Evolutionary conservation across 768 basidiomycete species (phyloP).

Genomic region (Candolleomyces aberdarensis): DNA sequence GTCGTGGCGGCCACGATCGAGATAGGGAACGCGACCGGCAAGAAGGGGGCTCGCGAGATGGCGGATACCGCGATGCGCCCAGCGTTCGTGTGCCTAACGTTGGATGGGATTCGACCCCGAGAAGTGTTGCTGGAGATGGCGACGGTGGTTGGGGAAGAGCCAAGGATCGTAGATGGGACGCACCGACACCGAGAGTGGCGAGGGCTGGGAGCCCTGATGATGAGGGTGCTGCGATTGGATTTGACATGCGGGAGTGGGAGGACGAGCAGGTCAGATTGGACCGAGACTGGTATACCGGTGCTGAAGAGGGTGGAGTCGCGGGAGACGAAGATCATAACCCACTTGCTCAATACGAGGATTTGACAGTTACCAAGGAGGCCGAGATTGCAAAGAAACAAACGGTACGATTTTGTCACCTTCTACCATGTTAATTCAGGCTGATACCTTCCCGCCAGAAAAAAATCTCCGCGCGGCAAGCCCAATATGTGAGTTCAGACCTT

Average conservation of each 20-base stretch:
- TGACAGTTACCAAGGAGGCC: conserved; percentile 62
- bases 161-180: conserved; percentile 57
- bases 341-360: conserved; percentile 89
- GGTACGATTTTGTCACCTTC: conserved; percentile 35
- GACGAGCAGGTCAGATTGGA: conserved; percentile 92
- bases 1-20: conserved; percentile 17
- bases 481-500: conserved; percentile 65
- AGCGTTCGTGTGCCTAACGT: conserved; percentile 90
- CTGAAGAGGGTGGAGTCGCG: conserved; percentile 82
- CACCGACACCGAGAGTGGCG: conserved; percentile 71
- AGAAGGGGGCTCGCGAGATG: conserved; percentile 38
- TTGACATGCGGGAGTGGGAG: conserved; percentile 92
- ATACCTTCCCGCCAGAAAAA: conserved; percentile 46
- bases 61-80: conserved; percentile 55
- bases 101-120: conserved; percentile 93
- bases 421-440: conserved; percentile 10
- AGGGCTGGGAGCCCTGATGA: conserved; percentile 70
- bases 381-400: conserved; percentile 76
- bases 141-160: conserved; percentile 60
- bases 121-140: conserved; percentile 51
- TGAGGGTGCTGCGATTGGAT: conserved; percentile 56
- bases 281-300: conserved; percentile 94
- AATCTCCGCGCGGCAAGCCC: conserved; percentile 91
- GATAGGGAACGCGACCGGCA: conserved; percentile 32
- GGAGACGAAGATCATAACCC: conserved; percentile 93